These are phyloP conservation scores for Euphorbia tirucalli DNA, from an alignment of 345 rosid genomes.

Conservation along the genomic window DNA sequence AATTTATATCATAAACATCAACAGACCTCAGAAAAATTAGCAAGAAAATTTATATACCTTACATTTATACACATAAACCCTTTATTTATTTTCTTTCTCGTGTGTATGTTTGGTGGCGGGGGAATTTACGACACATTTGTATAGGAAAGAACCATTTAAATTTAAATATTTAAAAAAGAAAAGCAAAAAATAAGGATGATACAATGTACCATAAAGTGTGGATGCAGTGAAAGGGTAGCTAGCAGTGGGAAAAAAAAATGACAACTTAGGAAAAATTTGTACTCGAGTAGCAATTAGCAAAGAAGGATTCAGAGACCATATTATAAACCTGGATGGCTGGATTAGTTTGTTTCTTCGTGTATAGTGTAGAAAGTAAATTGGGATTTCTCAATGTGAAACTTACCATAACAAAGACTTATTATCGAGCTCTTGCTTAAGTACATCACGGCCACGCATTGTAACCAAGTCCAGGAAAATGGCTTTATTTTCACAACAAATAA, in stretches of 20 bases:
- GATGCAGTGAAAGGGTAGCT: too few species aligned
- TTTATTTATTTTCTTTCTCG: background rate
- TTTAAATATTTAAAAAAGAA: too few species aligned
- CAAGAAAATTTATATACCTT: background rate
- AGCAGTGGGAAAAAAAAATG: too few species aligned
- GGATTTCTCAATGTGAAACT: slow-evolving; percentile 21
- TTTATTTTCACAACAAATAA: slow-evolving; percentile 92
- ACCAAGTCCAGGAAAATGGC: slow-evolving; percentile 95
- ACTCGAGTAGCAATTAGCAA: background rate
- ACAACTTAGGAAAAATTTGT: background rate
- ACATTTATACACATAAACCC: background rate
- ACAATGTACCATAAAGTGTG: too few species aligned
- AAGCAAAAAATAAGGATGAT: too few species aligned
- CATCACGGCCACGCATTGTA: slow-evolving; percentile 97
- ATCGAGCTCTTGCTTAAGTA: slow-evolving; percentile 94
- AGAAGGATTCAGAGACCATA: background rate
- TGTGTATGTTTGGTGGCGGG: background rate
- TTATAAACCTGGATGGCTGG: background rate
- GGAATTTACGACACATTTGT: too few species aligned
- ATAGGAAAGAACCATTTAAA: too few species aligned
- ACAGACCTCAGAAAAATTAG: slow-evolving; percentile 6
- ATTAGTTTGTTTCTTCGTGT: background rate
- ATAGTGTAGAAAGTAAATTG: background rate
- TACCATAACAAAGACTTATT: slow-evolving; percentile 89
- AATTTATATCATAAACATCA: slow-evolving; percentile 14